These are phyloP conservation scores for Phytopythium aichiense DNA, from an alignment of 352 stramenopile species.

Conservation along the genomic window DNA sequence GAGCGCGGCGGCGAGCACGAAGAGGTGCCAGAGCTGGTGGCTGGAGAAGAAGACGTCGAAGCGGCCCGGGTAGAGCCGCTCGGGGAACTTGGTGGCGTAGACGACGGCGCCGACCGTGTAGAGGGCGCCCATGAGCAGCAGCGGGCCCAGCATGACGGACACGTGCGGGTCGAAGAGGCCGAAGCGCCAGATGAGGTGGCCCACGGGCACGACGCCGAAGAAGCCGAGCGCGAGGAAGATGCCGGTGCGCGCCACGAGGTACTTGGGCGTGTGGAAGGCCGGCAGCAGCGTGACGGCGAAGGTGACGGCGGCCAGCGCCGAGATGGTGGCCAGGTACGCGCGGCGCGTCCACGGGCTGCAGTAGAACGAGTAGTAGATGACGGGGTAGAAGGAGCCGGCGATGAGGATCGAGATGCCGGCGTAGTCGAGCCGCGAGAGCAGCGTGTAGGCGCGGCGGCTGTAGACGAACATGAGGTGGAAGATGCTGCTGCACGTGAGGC, in stretches of 20 bases:
- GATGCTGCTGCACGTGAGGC: constrained; percentile 72
- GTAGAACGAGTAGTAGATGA: constrained; percentile 91
- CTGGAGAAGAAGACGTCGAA: constrained; percentile 86
- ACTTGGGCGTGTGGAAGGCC: constrained; percentile 66
- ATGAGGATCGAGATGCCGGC: constrained; percentile 86
- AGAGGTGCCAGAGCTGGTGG: constrained; percentile 88
- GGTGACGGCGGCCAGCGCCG: constrained; percentile 57
- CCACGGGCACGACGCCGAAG: constrained; percentile 74
- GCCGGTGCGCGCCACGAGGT: constrained; percentile 60
- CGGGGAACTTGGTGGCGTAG: constrained; percentile 83
- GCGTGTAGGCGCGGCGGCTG: constrained; percentile 63
- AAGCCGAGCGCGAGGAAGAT: constrained; percentile 84
- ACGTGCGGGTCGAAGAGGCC: constrained; percentile 79
- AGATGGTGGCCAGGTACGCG: constrained; percentile 68
- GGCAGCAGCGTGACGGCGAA: constrained; percentile 71
- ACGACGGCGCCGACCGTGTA: constrained; percentile 81
- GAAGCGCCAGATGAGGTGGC: constrained; percentile 72
- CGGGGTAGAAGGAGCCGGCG: constrained; percentile 78
- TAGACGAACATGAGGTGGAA: constrained; percentile 87
- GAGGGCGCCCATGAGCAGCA: constrained; percentile 71
- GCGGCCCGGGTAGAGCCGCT: constrained; percentile 78
- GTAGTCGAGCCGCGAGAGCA: constrained; percentile 82
- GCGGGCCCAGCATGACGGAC: constrained; percentile 76
- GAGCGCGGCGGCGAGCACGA: constrained; percentile 79
- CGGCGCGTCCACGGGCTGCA: constrained; percentile 62